A percentile compares a stretch with the other conserved stretches of the same genome.
Conservation (phyloP, 2,329 filamentous ascomycete species). For the Stagonosporopsis chrysanthemi region DNA sequence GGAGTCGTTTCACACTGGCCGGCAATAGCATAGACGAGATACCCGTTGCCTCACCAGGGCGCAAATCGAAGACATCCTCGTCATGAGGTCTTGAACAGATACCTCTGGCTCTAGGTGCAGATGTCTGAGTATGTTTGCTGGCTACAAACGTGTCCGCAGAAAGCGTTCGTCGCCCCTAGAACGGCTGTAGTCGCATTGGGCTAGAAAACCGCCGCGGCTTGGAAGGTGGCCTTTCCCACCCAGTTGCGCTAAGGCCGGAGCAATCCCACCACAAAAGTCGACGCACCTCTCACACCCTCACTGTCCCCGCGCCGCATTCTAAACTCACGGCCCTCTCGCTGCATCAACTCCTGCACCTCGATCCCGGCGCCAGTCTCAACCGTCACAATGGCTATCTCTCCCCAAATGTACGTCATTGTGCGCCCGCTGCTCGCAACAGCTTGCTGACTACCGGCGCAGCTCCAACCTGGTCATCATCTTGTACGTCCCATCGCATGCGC, state of each 20-base stretch:
- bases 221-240: constrained; percentile 43
- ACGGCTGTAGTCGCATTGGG: constrained; percentile 27
- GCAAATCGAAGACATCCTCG: neutral
- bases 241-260: constrained; percentile 21
- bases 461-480: constrained; percentile 51
- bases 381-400: constrained; percentile 47
- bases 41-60: constrained; percentile 20
- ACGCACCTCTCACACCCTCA: constrained; percentile 24
- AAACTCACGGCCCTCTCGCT: constrained; percentile 3
- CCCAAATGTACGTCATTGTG: constrained; percentile 43
- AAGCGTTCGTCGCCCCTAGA: constrained; percentile 37
- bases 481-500: constrained; percentile 16
- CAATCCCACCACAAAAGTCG: constrained; percentile 37
- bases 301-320: constrained; percentile 21
- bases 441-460: constrained; percentile 39
- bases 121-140: neutral
- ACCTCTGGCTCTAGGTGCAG: neutral
- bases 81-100: neutral
- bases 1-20: neutral
- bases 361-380: constrained; percentile 1
- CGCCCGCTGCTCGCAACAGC: constrained; percentile 6
- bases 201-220: constrained; percentile 25
- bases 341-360: neutral
- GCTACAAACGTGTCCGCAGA: constrained; percentile 36
- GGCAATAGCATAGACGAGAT: constrained; percentile 34